A percentile compares a stretch with the other conserved stretches of the same genome.
Conservation (phyloP, 345 rosid species). For the Syzygium jambos region DNA sequence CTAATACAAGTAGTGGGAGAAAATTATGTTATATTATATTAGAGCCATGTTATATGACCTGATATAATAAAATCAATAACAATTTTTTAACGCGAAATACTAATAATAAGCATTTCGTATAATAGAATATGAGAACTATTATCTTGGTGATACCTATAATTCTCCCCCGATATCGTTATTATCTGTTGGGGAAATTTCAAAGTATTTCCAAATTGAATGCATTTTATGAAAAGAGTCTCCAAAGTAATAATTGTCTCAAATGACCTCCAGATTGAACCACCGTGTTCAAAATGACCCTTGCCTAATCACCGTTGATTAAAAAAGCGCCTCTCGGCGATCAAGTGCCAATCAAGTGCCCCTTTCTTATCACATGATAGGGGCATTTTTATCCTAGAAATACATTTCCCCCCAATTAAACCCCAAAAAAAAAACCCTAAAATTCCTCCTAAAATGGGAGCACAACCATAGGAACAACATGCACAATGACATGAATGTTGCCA, state of each 20-base stretch:
- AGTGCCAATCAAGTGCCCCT: neutral
- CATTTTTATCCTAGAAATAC: neutral
- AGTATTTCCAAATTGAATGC: neutral
- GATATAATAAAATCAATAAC: neutral
- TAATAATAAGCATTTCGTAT: neutral
- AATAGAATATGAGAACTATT: neutral
- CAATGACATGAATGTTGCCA: neutral
- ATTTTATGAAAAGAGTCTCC: neutral
- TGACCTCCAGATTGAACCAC: neutral
- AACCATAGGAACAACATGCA: neutral
- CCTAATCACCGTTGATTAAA: too few relatives aligned
- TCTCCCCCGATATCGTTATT: neutral
- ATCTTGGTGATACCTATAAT: neutral
- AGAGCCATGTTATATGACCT: neutral
- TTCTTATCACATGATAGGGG: rapidly evolving
- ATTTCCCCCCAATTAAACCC: neutral
- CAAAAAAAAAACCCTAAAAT: neutral
- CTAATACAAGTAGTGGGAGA: neutral
- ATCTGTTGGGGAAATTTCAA: neutral
- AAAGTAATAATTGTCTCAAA: neutral
- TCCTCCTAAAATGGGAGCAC: neutral
- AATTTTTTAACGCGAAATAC: neutral
- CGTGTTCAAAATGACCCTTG: neutral
- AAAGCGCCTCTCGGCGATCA: neutral
- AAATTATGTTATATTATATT: neutral